A percentile compares a stretch with the other conserved stretches of the same genome.
Evolutionary conservation across 1,284 basidiomycete species (phyloP).

Genomic region (Lentinula novae-zelandiae): DNA sequence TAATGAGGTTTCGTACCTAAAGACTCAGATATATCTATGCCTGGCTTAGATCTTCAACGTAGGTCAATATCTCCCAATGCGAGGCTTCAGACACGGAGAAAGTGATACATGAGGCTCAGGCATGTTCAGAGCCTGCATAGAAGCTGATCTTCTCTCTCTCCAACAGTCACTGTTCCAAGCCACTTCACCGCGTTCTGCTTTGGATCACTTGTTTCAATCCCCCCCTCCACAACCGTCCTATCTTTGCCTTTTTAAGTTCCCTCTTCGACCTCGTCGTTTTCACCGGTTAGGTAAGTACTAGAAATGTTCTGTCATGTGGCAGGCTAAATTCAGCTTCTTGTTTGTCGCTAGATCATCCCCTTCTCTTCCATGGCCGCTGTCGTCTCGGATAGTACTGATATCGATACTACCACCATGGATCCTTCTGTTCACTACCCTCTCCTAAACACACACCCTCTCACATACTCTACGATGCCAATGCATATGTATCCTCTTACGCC

Average conservation of each 20-base stretch:
- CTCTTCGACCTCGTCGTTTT: not conserved
- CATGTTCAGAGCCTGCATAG: not conserved
- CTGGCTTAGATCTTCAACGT: not conserved
- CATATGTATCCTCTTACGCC: conserved; percentile 24
- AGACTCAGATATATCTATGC: not conserved
- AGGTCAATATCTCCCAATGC: not conserved
- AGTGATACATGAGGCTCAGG: conserved; percentile 2
- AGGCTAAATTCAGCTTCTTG: conserved; percentile 2
- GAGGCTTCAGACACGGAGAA: not conserved
- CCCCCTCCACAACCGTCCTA: not conserved
- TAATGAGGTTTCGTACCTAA: not conserved
- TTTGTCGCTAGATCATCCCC: not conserved
- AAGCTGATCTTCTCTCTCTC: not conserved
- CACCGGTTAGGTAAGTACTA: conserved; percentile 2
- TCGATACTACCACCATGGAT: not conserved
- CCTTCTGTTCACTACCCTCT: conserved; percentile 8
- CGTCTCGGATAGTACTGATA: not conserved
- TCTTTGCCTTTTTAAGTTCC: not conserved
- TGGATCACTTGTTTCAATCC: not conserved
- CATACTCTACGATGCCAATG: conserved; percentile 12
- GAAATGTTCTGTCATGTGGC: conserved; percentile 5
- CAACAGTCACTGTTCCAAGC: not conserved
- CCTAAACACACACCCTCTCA: conserved; percentile 2
- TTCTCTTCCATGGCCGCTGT: conserved; percentile 4
- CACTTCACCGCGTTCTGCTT: not conserved